Evolutionary conservation across 768 basidiomycete species (phyloP).

Genomic region (Pleurotus platypus): DNA sequence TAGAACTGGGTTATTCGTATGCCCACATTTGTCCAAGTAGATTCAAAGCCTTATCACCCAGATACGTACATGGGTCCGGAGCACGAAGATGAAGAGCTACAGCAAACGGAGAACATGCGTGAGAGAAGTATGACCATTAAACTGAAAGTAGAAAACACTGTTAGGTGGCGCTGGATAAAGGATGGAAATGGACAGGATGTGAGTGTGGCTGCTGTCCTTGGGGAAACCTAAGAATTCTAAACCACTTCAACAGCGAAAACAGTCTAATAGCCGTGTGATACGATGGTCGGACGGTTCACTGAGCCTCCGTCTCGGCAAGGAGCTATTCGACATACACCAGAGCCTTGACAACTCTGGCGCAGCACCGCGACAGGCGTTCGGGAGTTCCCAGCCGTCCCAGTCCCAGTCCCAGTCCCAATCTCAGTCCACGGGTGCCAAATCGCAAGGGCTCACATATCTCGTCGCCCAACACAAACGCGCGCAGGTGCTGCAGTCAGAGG

Average conservation of each 20-base stretch:
- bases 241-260: conserved; percentile 50
- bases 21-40: conserved; percentile 91
- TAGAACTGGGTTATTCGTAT: conserved; percentile 91
- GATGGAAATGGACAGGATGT: conserved; percentile 75
- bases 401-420: conserved; percentile 21
- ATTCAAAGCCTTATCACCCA: conserved; percentile 86
- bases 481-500: conserved; percentile 83
- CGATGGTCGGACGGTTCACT: conserved; percentile 95
- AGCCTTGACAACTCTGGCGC: conserved; percentile 75
- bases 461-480: conserved; percentile 87
- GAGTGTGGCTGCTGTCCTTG: conserved; percentile 27
- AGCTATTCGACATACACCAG: conserved; percentile 88
- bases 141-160: conserved; percentile 88
- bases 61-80: conserved; percentile 83
- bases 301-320: conserved; percentile 88
- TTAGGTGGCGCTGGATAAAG: conserved; percentile 93
- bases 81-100: conserved; percentile 64
- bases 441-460: conserved; percentile 83
- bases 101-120: conserved; percentile 55
- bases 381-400: conserved; percentile 27
- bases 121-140: conserved; percentile 85
- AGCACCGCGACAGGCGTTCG: conserved; percentile 54
- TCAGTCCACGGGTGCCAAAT: conserved; percentile 34
- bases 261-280: conserved; percentile 89
- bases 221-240: neutral